Base-by-base conservation (phyloP, 768 basidiomycete genomes). In the Sarcomyxa edulis region DNA sequence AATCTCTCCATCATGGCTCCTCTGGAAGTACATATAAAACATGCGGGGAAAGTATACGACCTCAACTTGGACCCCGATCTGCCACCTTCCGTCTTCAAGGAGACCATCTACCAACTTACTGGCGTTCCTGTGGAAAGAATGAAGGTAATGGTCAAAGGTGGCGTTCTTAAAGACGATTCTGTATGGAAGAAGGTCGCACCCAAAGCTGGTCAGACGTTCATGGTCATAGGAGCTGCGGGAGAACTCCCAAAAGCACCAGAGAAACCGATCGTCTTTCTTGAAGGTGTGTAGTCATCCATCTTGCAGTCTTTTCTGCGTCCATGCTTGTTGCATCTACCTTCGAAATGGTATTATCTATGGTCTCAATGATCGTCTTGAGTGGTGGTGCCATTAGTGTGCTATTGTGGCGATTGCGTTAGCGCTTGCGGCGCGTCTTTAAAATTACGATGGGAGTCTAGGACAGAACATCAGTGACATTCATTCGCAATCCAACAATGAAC, bases 111-210 rank as follows among this genome's bases (percentile, higher is more conserved):
- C 52, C 73, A 82, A 29, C 65, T 71, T 32, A 97, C 93, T 0
- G 92, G 91, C 6, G 84, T 98, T 3, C 92, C 89, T 3, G 61
- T 78, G 24, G 91, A 95, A 54, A 74, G 93, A 33, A 94, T 96
- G 90, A 99, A 98, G 65, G 84, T 98, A 47, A 93, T 96, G 86
- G 74, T 94, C 57, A 97, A 96, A 57, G 87, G 87, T 38, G 87
- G 85, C 25, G 71, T 91, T 39, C 74, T 96, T 51, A 95, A 94
- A 88, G 92, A 96, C 46, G 91, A 95, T 48, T 76, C 87, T 0
- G 78, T 84, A 41, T 85, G 94, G 80, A 73, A 70, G 51, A 94
- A 89, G 57, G 74, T 96, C 27, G 80, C 69, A 0, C 80, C 89
- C 15, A 96, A 95, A 60, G 73, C 73, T 43, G 89, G 86, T 11